phyloP scores from a whole-genome alignment of 352 stramenopile genomes.

The Phytophthora melonis region DNA sequence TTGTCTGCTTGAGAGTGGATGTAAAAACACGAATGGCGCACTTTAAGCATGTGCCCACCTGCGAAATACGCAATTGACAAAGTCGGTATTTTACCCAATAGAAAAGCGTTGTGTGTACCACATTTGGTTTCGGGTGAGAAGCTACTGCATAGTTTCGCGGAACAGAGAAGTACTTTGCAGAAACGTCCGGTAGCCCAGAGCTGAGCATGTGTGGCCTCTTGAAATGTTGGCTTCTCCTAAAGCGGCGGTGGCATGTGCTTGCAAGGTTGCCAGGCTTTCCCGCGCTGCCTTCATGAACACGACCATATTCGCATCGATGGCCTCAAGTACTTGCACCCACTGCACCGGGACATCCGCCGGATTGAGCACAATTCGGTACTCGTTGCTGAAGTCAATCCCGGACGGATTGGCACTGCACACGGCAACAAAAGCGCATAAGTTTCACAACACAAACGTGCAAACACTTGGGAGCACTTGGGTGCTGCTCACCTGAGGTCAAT shows the following conservation, averaged over 20 bases:
- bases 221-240: constrained; percentile 45
- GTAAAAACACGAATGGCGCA: too few species aligned
- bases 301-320: constrained; percentile 58
- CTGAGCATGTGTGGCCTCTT: constrained; percentile 59
- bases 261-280: constrained; percentile 40
- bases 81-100: too few species aligned
- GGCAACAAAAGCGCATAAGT: constrained; percentile 6
- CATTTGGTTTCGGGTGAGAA: too few species aligned
- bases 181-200: constrained; percentile 62
- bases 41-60: too few species aligned
- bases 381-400: constrained; percentile 65
- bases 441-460: neutral
- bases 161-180: too few species aligned
- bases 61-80: too few species aligned
- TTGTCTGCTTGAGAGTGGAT: too few species aligned
- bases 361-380: constrained; percentile 66
- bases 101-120: too few species aligned
- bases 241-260: constrained; percentile 46
- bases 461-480: too few species aligned
- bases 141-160: too few species aligned
- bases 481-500: constrained; percentile 55
- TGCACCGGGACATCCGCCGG: constrained; percentile 70
- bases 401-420: constrained; percentile 49
- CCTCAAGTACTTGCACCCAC: constrained; percentile 71
- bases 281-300: constrained; percentile 53